Evolutionary conservation across 768 basidiomycete genomes (phyloP), one percentile per base, ranked within the genome.

Genomic region (Chalciporus sphaerocephalus): DNA sequence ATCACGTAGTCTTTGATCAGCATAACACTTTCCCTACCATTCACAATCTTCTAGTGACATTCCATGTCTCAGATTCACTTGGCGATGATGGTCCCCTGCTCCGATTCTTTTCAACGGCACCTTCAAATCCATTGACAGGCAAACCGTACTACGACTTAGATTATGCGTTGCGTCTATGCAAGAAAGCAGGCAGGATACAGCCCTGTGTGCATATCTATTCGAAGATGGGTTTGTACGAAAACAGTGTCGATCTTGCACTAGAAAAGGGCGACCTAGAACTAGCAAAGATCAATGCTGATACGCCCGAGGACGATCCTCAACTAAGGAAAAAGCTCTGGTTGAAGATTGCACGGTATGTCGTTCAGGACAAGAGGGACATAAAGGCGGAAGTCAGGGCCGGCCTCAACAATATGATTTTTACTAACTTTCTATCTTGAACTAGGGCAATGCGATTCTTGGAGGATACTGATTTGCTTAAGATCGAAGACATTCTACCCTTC

Each of bases 401-500:
- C 13, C 9, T 38, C 17, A 36, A 33, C 3, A n/a, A 13, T 5
- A n/a, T n/a, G 13, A 20, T 15, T n/a, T 13, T 28, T 7, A 6
- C 24, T 50, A 11, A 56, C 36, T 33, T 18, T 30, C n/a, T 43
- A 42, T 28, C 32, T 15, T 36, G 38, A 44, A 42, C 21, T 62
- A 99, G 95, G 42, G 96, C 96, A 16, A 98, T 98, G 92, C 81
- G 80, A 17, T 97, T 99, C 73, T 74, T 98, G 56, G 93, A 98
- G 62, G 85, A 91, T 52, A 95, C 96, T 0, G 85, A 91, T 55
- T 70, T 98, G 27, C 80, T 99, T 61, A 97, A 97, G 69, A 95
- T 99, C 53, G 96, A 99, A 62, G 96, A 99, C 60, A 96, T 99
- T 50, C 71, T 99, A 15, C 96, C 96, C 5, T 99, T 98, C 83